phyloP scores from a whole-genome alignment of 108 stramenopile species.

The Fragilariopsis cylindrus region DNA sequence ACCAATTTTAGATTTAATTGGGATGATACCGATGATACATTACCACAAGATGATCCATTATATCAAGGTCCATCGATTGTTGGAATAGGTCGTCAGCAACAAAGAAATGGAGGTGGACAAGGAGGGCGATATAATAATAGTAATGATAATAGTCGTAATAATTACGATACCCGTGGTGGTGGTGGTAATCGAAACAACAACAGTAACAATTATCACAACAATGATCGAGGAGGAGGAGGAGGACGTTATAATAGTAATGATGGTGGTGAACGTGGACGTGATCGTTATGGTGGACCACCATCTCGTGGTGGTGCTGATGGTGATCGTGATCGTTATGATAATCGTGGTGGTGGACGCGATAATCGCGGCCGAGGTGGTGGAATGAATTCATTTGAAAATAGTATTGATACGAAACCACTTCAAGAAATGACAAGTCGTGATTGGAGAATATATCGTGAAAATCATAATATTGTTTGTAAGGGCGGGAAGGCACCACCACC shows the following conservation, averaged over 20 bases:
- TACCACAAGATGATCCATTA: constrained; percentile 78
- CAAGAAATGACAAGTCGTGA: constrained; percentile 91
- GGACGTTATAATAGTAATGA: background rate
- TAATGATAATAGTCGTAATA: too few relatives aligned
- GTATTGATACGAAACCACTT: constrained; percentile 72
- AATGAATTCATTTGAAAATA: background rate
- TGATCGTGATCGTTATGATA: constrained; percentile 17
- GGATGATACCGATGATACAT: constrained; percentile 93
- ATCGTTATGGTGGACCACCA: constrained; percentile 18
- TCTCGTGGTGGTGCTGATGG: constrained; percentile 20
- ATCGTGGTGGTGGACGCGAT: constrained; percentile 25
- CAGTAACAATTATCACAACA: too few relatives aligned
- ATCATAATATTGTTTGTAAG: constrained; percentile 94
- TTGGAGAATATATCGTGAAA: constrained; percentile 98
- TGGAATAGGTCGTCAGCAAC: background rate
- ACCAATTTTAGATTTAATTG: constrained; percentile 94
- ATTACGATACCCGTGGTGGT: too few relatives aligned
- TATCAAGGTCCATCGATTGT: constrained; percentile 43
- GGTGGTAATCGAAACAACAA: too few relatives aligned
- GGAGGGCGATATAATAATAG: background rate
- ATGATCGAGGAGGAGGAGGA: too few relatives aligned
- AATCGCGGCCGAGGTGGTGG: constrained; percentile 18
- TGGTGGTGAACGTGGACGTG: background rate
- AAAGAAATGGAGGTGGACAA: background rate
- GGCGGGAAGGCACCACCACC: constrained; percentile 92